A percentile compares a stretch with the other conserved stretches of the same genome.
These are phyloP conservation scores for Aspergillus unguis DNA, from an alignment of 2,329 filamentous ascomycete species.

Conservation along the genomic window DNA sequence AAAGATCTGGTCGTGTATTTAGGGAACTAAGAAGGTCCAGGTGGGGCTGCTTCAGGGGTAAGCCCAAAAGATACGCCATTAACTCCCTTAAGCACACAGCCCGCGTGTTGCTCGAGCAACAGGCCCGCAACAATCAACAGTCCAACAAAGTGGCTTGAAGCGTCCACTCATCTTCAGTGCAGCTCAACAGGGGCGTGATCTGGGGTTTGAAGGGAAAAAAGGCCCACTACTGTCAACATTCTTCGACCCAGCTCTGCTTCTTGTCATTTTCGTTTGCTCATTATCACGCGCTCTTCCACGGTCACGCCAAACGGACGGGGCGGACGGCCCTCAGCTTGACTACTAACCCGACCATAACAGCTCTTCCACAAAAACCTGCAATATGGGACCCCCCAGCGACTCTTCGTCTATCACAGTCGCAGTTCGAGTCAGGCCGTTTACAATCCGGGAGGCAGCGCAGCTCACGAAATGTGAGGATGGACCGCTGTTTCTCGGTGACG, in stretches of 20 bases:
- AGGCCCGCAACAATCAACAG: slow-evolving; percentile 22
- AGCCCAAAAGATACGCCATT: slow-evolving; percentile 11
- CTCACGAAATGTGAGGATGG: slow-evolving; percentile 73
- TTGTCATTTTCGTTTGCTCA: slow-evolving; percentile 15
- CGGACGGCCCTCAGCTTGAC: slow-evolving; percentile 17
- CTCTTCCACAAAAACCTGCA: slow-evolving; percentile 16
- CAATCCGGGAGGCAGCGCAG: slow-evolving; percentile 91
- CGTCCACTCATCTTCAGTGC: slow-evolving; percentile 14
- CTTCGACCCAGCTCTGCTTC: slow-evolving; percentile 13
- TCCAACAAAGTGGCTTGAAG: slow-evolving; percentile 16
- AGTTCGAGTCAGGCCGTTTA: slow-evolving; percentile 64
- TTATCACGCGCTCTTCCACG: slow-evolving; percentile 5
- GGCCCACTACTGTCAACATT: slow-evolving; percentile 35
- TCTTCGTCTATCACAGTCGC: slow-evolving; percentile 51
- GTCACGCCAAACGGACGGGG: slow-evolving; percentile 20
- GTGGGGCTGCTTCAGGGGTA: no score
- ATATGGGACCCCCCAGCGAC: slow-evolving; percentile 43
- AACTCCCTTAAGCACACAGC: slow-evolving; percentile 17
- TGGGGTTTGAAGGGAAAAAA: slow-evolving; percentile 13
- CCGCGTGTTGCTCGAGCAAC: slow-evolving; percentile 35
- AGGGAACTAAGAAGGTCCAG: not conserved
- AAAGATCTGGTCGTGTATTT: not conserved
- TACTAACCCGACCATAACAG: slow-evolving; percentile 14
- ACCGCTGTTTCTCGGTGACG: slow-evolving; percentile 91
- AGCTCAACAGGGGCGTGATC: slow-evolving; percentile 15